Evolutionary conservation across 1,284 basidiomycete species (phyloP).

Genomic region (Leccinum olivaceoglutinosum): DNA sequence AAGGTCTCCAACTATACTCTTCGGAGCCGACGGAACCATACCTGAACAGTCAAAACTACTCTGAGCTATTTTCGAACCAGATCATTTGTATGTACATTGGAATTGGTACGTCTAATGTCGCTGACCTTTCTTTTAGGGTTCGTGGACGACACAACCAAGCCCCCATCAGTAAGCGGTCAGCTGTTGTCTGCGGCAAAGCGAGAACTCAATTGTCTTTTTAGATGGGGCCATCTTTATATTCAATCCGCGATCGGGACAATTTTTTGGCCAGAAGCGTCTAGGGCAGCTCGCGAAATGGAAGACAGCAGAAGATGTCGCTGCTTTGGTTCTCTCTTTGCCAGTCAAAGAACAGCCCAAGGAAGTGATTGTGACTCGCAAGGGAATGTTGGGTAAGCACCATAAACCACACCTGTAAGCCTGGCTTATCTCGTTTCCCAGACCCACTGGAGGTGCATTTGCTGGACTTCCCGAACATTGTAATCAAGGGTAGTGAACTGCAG

Average conservation of each 20-base stretch:
- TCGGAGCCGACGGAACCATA: slow-evolving; percentile 99
- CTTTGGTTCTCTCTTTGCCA: slow-evolving; percentile 91
- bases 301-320: slow-evolving; percentile 99
- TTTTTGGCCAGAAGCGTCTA: slow-evolving; percentile 97
- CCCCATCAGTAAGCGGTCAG: slow-evolving; percentile 60
- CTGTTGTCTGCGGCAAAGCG: neutral
- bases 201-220: slow-evolving; percentile 23
- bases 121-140: slow-evolving; percentile 57
- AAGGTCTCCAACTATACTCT: slow-evolving; percentile 96
- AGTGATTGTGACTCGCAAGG: slow-evolving; percentile 98
- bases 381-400: slow-evolving; percentile 79
- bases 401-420: neutral
- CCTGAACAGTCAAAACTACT: slow-evolving; percentile 96
- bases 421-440: slow-evolving; percentile 42
- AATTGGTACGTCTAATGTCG: neutral
- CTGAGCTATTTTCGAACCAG: slow-evolving; percentile 97
- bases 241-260: slow-evolving; percentile 95
- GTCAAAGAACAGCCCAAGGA: slow-evolving; percentile 99
- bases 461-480: slow-evolving; percentile 99
- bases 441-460: slow-evolving; percentile 97
- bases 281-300: slow-evolving; percentile 99
- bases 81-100: slow-evolving; percentile 80
- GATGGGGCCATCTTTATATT: slow-evolving; percentile 99
- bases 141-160: slow-evolving; percentile 97
- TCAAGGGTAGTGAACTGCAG: slow-evolving; percentile 98